A percentile compares a stretch with the other conserved stretches of the same genome.
Conservation (phyloP, 1,284 basidiomycete genomes). For the Ustilago hordei region DNA sequence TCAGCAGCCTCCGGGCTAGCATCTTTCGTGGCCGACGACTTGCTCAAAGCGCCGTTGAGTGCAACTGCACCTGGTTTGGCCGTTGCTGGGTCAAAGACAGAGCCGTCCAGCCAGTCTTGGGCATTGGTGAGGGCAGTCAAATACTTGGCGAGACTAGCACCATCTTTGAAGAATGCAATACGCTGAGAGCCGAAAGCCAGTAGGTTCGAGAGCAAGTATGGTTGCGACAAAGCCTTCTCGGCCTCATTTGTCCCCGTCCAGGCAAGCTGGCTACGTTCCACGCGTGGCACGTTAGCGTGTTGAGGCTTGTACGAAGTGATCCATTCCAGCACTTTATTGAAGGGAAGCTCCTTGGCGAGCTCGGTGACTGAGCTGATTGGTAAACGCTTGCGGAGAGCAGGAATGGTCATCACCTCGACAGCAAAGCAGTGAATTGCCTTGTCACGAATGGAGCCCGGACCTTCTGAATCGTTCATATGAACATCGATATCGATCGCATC, state of each 20-base stretch:
- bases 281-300: background rate
- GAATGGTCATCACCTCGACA: slow-evolving; percentile 47
- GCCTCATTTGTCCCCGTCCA: slow-evolving; percentile 19
- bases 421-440: slow-evolving; percentile 40
- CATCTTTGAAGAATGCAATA: slow-evolving; percentile 51
- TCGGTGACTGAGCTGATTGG: slow-evolving; percentile 50
- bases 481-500: slow-evolving; percentile 32
- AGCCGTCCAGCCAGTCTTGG: slow-evolving; percentile 51
- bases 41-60: background rate
- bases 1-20: slow-evolving; percentile 16
- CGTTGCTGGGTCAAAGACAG: slow-evolving; percentile 19
- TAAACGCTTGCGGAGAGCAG: slow-evolving; percentile 46
- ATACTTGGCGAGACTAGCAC: slow-evolving; percentile 42
- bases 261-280: background rate
- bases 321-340: slow-evolving; percentile 48
- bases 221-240: slow-evolving; percentile 25
- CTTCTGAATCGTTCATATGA: background rate
- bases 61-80: background rate
- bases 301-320: slow-evolving; percentile 22
- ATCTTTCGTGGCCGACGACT: background rate
- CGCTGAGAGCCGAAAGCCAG: slow-evolving; percentile 53
- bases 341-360: slow-evolving; percentile 56
- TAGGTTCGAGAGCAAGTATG: slow-evolving; percentile 57
- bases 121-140: slow-evolving; percentile 57
- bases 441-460: slow-evolving; percentile 3